Percentiles rank a stretch among this genome's conserved stretches.
phyloP scores from a whole-genome alignment of 148 eudicot genomes.

The Silene latifolia region DNA sequence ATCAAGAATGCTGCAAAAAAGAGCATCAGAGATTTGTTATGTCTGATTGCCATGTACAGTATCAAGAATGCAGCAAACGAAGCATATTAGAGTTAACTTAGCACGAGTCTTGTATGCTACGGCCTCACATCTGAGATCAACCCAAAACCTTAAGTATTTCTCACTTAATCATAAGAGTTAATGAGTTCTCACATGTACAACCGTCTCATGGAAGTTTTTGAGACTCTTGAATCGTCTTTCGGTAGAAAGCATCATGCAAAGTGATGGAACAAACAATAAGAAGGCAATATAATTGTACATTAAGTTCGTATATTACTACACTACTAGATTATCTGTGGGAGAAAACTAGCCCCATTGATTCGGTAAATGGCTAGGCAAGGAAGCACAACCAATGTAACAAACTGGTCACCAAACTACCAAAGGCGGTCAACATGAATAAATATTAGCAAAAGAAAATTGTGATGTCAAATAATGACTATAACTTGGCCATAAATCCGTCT shows the following conservation, averaged over 20 bases:
- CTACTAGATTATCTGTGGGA: background rate
- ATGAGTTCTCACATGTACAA: no score
- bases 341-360: background rate
- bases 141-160: no score
- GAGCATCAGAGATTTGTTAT: background rate
- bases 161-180: no score
- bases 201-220: no score
- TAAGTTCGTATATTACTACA: background rate
- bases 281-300: background rate
- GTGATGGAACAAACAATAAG: background rate
- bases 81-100: background rate
- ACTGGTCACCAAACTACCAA: background rate
- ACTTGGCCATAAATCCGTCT: background rate
- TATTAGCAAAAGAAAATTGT: background rate
- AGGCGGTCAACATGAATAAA: background rate
- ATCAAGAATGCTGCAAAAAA: constrained; percentile 76
- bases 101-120: no score
- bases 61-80: constrained; percentile 70
- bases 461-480: background rate
- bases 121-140: no score
- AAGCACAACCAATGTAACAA: background rate
- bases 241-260: background rate
- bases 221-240: background rate
- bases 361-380: background rate
- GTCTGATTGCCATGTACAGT: constrained; percentile 89